Conservation (phyloP, 495 filamentous ascomycete genomes). For the Aspergillus incahuasiensis region DNA sequence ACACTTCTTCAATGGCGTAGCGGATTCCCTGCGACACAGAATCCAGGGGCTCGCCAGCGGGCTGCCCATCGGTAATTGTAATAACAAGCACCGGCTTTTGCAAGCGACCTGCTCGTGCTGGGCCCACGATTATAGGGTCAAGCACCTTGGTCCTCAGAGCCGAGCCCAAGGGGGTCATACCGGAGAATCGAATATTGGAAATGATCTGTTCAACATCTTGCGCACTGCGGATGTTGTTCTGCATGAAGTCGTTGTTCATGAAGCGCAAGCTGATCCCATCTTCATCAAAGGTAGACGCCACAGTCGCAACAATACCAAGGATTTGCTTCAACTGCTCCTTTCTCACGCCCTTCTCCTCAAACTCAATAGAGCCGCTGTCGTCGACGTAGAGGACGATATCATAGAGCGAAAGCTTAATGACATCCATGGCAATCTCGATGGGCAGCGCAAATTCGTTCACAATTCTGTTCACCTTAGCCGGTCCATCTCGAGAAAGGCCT, state of each 20-base stretch:
- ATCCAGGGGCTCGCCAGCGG: conserved; percentile 49
- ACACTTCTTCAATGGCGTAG: conserved; percentile 41
- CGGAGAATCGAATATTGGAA: conserved; percentile 55
- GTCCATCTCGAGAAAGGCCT: conserved; percentile 37
- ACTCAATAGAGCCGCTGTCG: conserved; percentile 68
- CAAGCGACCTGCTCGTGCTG: conserved; percentile 45
- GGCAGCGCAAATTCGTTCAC: conserved; percentile 53
- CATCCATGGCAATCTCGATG: conserved; percentile 60
- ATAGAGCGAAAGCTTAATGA: conserved; percentile 62
- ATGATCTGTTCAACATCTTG: conserved; percentile 57
- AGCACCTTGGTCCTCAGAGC: conserved; percentile 58
- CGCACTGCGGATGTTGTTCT: conserved; percentile 52
- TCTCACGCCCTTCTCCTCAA: conserved; percentile 60
- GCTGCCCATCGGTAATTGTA: conserved; percentile 67
- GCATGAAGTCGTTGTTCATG: conserved; percentile 55
- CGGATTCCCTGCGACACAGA: conserved; percentile 49
- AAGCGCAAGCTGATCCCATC: conserved; percentile 68
- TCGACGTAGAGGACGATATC: conserved; percentile 68
- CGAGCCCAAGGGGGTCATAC: conserved; percentile 65
- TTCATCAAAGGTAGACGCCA: conserved; percentile 63
- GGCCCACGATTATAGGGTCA: conserved; percentile 52
- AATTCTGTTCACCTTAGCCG: conserved; percentile 46
- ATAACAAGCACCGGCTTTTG: conserved; percentile 66
- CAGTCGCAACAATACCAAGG: conserved; percentile 56
- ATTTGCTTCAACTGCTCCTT: conserved; percentile 63